phyloP scores from a whole-genome alignment of 106 monocot genomes.

The Gastrodia elata region DNA sequence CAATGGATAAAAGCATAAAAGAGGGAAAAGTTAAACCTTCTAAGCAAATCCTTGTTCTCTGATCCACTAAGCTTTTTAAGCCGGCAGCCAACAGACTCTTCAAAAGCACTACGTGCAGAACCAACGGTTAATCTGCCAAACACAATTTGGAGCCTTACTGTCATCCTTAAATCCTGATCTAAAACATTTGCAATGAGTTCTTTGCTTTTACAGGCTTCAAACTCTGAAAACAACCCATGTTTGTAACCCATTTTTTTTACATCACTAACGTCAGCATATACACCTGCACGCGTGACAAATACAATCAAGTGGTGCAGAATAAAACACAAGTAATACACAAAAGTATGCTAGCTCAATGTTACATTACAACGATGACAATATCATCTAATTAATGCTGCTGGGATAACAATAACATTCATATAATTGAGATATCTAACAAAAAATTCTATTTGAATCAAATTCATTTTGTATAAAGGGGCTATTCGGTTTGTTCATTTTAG shows the following conservation, averaged over 20 bases:
- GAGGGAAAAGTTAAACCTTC: slow-evolving; percentile 34
- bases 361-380: background rate
- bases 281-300: slow-evolving; percentile 27
- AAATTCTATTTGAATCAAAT: background rate
- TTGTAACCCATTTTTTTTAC: slow-evolving; percentile 45
- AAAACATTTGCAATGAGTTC: slow-evolving; percentile 48
- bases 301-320: background rate
- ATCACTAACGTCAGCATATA: slow-evolving; percentile 73
- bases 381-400: background rate
- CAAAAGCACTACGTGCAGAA: slow-evolving; percentile 89
- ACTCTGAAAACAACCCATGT: slow-evolving; percentile 27
- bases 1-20: background rate
- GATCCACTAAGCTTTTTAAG: slow-evolving; percentile 55
- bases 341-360: background rate
- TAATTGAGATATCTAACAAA: background rate
- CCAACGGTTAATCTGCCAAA: slow-evolving; percentile 71
- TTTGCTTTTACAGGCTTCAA: slow-evolving; percentile 47
- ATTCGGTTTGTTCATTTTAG: too few species aligned
- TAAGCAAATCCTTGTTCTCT: slow-evolving; percentile 70
- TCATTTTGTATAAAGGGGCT: background rate
- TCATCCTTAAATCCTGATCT: slow-evolving; percentile 62
- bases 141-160: slow-evolving; percentile 86
- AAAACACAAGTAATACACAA: slow-evolving; percentile 1
- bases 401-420: background rate
- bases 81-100: slow-evolving; percentile 75